Conservation (phyloP, 768 basidiomycete species). For the Mycena vulgaris region DNA sequence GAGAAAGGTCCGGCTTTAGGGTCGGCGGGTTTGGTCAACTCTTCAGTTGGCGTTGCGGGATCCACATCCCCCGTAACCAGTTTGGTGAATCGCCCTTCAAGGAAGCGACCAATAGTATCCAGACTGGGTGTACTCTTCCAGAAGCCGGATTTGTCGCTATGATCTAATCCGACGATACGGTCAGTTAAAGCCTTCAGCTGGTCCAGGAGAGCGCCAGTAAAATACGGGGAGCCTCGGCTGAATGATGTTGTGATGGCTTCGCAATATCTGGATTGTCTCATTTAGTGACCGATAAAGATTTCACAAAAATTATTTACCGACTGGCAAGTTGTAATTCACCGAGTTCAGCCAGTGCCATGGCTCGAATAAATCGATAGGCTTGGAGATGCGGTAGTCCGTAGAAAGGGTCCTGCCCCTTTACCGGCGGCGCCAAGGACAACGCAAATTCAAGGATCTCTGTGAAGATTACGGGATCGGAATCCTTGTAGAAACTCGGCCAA, state of each 20-base stretch:
- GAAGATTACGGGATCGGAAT: constrained; percentile 84
- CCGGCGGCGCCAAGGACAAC: constrained; percentile 75
- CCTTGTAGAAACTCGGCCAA: constrained; percentile 68
- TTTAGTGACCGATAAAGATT: constrained; percentile 5
- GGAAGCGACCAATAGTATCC: constrained; percentile 92
- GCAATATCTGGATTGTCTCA: constrained; percentile 85
- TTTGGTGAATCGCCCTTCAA: constrained; percentile 93
- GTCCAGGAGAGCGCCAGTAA: constrained; percentile 75
- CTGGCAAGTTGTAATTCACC: constrained; percentile 85
- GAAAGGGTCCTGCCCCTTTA: constrained; percentile 91
- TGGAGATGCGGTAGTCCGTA: constrained; percentile 89
- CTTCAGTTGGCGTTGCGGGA: constrained; percentile 56
- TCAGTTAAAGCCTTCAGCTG: constrained; percentile 86
- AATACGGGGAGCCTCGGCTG: constrained; percentile 75
- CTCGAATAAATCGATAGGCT: constrained; percentile 88
- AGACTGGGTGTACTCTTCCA: constrained; percentile 96
- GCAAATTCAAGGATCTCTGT: constrained; percentile 96
- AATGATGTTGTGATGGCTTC: constrained; percentile 87
- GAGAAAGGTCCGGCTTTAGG: constrained; percentile 87
- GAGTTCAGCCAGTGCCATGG: constrained; percentile 81
- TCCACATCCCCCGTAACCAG: constrained; percentile 96
- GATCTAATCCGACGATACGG: constrained; percentile 80
- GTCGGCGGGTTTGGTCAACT: constrained; percentile 52
- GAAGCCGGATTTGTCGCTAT: constrained; percentile 82
- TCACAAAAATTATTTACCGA: constrained; percentile 62